phyloP scores from a whole-genome alignment of 2,329 filamentous ascomycete genomes.

The Diplodia corticola region DNA sequence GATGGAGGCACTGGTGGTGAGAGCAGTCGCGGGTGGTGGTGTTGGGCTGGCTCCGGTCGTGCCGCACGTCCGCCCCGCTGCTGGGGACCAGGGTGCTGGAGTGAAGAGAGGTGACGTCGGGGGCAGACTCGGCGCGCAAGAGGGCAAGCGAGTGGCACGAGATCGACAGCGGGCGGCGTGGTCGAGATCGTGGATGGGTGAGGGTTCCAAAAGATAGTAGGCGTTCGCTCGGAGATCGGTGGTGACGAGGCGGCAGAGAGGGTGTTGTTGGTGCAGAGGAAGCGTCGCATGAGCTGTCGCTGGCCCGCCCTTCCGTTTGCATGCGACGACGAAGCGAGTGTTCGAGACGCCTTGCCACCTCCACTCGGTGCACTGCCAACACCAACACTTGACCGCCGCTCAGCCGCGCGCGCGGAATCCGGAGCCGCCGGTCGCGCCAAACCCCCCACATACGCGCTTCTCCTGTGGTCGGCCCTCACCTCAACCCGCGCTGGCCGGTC shows the following conservation, averaged over 20 bases:
- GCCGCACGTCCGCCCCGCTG: slow-evolving; percentile 19
- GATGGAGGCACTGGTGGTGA: not conserved
- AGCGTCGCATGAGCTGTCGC: slow-evolving; percentile 18
- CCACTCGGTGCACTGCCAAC: slow-evolving; percentile 11
- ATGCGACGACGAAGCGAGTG: slow-evolving; percentile 19
- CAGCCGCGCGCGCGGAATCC: slow-evolving; percentile 14
- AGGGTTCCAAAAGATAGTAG: not conserved
- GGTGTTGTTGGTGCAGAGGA: slow-evolving; percentile 7
- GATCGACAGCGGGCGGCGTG: slow-evolving; percentile 13
- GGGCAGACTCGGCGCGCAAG: slow-evolving; percentile 7
- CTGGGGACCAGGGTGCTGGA: slow-evolving; percentile 20
- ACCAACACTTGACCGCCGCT: slow-evolving; percentile 17
- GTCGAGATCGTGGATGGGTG: not conserved
- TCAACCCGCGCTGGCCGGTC: not conserved
- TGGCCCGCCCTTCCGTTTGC: slow-evolving; percentile 17
- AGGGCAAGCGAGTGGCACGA: slow-evolving; percentile 16
- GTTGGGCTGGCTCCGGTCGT: slow-evolving; percentile 14
- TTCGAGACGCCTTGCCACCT: slow-evolving; percentile 20
- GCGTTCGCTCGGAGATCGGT: slow-evolving; percentile 14
- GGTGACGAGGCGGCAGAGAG: not conserved
- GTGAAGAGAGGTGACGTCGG: slow-evolving; percentile 21
- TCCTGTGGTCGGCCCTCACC: not conserved
- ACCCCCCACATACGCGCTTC: not conserved
- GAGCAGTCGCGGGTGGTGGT: not conserved
- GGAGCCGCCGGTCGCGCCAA: not conserved